Percentiles rank a stretch among this genome's conserved stretches.
Conservation (phyloP, 441 rosid genomes). For the Pelargonium myrrhifolium region DNA sequence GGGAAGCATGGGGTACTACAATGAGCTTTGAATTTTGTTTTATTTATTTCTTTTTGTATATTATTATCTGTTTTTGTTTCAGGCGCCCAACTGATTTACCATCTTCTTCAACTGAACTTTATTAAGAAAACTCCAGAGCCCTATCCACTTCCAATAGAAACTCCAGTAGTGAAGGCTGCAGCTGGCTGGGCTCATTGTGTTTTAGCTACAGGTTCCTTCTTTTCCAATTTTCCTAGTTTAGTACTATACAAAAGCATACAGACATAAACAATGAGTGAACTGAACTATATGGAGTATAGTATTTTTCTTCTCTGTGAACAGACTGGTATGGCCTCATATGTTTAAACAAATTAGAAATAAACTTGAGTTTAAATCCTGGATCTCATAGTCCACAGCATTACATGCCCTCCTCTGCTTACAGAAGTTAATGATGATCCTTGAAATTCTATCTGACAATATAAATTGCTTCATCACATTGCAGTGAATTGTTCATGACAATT, state of each 20-base stretch:
- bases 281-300: no score
- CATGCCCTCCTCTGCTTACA: no score
- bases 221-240: neutral
- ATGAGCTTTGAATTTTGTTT: conserved; percentile 1
- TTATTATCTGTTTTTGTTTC: neutral
- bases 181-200: conserved; percentile 99
- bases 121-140: conserved; percentile 83
- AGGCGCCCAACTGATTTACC: neutral
- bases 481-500: neutral
- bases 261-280: no score
- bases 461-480: neutral
- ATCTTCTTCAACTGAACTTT: conserved; percentile 15
- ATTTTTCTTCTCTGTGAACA: no score
- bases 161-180: conserved; percentile 58
- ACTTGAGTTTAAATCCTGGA: no score
- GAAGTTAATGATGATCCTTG: neutral
- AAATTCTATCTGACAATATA: neutral
- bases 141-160: conserved; percentile 77
- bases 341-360: no score
- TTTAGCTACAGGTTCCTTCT: conserved; percentile 59
- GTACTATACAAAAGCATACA: no score
- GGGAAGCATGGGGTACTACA: conserved; percentile 92
- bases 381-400: no score
- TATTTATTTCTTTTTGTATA: conserved; percentile 9
- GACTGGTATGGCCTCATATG: no score